Evolutionary conservation across 257 asterid species (phyloP).

Genomic region (Rhazya stricta): DNA sequence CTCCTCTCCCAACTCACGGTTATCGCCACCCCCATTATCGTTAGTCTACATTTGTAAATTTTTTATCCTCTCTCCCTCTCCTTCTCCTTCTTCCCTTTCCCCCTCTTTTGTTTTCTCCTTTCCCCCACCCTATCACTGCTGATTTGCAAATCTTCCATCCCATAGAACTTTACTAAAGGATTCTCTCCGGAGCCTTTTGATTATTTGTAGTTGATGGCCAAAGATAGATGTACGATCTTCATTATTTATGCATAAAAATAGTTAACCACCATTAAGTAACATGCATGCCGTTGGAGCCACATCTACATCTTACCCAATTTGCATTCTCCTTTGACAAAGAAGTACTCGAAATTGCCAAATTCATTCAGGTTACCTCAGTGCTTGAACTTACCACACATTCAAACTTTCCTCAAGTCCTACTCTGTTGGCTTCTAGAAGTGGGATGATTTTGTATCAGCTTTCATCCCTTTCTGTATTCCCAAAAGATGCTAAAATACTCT

Average conservation of each 20-base stretch:
- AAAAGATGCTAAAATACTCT: conserved; percentile 26
- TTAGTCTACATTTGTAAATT: too few relatives aligned
- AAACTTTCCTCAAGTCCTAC: conserved; percentile 30
- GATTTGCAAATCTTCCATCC: too few relatives aligned
- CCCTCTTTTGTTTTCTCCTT: too few relatives aligned
- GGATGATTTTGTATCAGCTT: conserved; percentile 38
- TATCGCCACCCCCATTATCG: too few relatives aligned
- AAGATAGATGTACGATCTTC: conserved; percentile 45
- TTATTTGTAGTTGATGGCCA: conserved; percentile 31
- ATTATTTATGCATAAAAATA: conserved; percentile 45
- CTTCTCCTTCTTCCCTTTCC: too few relatives aligned
- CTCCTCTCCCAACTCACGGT: too few relatives aligned
- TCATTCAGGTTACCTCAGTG: conserved; percentile 43
- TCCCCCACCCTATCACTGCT: too few relatives aligned
- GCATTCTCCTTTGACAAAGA: conserved; percentile 40
- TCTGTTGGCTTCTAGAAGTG: conserved; percentile 29
- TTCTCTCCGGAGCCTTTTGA: background rate
- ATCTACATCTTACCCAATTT: conserved; percentile 36
- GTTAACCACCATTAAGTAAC: conserved; percentile 30
- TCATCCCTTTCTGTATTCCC: conserved; percentile 38
- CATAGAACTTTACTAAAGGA: too few relatives aligned
- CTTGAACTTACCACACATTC: conserved; percentile 32
- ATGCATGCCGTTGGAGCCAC: conserved; percentile 44
- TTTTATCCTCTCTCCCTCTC: too few relatives aligned
- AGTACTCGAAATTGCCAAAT: conserved; percentile 46